Conservation (phyloP, 768 basidiomycete species). For the Auricularia cornea region DNA sequence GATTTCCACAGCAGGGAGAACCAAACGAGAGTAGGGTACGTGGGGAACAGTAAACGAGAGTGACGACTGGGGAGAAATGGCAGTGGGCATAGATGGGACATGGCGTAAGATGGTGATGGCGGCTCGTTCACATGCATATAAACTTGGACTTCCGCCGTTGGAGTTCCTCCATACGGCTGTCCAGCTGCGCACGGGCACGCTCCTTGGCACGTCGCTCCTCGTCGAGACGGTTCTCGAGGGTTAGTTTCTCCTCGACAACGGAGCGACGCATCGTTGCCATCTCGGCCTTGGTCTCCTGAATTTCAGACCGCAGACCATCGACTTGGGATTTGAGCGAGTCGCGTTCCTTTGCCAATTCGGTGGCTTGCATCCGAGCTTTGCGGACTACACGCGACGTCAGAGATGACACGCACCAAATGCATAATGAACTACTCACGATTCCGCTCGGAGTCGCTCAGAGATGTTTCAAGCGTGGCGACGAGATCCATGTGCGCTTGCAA, state of each 20-base stretch:
- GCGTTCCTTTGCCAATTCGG: slow-evolving; percentile 79
- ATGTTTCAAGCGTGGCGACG: slow-evolving; percentile 74
- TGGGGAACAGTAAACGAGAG: background rate
- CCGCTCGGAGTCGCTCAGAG: slow-evolving; percentile 86
- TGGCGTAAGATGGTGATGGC: background rate
- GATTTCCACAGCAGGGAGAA: background rate
- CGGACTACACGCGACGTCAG: slow-evolving; percentile 46
- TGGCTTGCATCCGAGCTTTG: slow-evolving; percentile 90
- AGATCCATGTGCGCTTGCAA: slow-evolving; percentile 88
- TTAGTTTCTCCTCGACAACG: slow-evolving; percentile 82
- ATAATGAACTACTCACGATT: slow-evolving; percentile 55
- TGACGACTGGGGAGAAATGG: background rate
- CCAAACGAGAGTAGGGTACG: background rate
- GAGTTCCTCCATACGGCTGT: slow-evolving; percentile 80
- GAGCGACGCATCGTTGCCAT: slow-evolving; percentile 68
- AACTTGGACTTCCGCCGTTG: slow-evolving; percentile 85
- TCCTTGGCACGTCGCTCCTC: slow-evolving; percentile 88
- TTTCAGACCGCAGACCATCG: slow-evolving; percentile 59
- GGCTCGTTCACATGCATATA: slow-evolving; percentile 57
- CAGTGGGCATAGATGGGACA: background rate
- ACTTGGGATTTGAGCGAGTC: slow-evolving; percentile 62
- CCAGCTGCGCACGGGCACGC: slow-evolving; percentile 77
- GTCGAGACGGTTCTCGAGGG: slow-evolving; percentile 70
- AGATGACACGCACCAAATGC: slow-evolving; percentile 1
- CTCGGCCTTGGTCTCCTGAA: slow-evolving; percentile 72